Conservation (phyloP, 108 stramenopile genomes). For the Cyclotella distinguenda region DNA sequence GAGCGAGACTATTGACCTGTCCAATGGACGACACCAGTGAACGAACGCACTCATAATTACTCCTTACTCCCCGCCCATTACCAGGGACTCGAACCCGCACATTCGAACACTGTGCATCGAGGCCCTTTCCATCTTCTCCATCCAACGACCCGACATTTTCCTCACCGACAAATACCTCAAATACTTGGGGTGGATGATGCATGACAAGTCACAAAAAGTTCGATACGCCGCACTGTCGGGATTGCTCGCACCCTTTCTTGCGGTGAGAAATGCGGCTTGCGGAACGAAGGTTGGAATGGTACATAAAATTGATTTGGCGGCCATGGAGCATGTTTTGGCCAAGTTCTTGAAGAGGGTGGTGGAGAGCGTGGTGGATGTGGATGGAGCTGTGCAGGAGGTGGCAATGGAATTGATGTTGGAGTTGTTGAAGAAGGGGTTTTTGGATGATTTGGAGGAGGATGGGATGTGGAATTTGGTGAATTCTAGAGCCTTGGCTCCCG, state of each 20-base stretch:
- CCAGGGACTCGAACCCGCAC: slow-evolving; percentile 66
- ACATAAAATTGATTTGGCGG: slow-evolving; percentile 53
- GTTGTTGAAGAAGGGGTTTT: slow-evolving; percentile 63
- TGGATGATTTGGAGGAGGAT: slow-evolving; percentile 83
- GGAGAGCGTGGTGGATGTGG: slow-evolving; percentile 61
- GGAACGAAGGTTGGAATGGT: slow-evolving; percentile 28
- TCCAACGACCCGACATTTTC: slow-evolving; percentile 81
- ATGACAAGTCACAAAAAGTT: slow-evolving; percentile 67
- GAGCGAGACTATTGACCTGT: too few relatives aligned
- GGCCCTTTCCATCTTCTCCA: slow-evolving; percentile 53
- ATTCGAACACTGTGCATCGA: slow-evolving; percentile 74
- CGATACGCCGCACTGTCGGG: slow-evolving; percentile 68
- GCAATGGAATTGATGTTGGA: slow-evolving; percentile 67
- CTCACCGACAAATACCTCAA: slow-evolving; percentile 84
- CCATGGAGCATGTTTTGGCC: slow-evolving; percentile 62
- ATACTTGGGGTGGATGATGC: slow-evolving; percentile 89
- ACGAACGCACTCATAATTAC: too few relatives aligned
- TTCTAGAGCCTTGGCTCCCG: slow-evolving; percentile 57
- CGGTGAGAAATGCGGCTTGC: slow-evolving; percentile 35
- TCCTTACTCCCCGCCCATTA: slow-evolving; percentile 1
- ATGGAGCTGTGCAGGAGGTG: slow-evolving; percentile 67
- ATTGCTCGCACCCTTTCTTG: slow-evolving; percentile 61
- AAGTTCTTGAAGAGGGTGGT: slow-evolving; percentile 74
- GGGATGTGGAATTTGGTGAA: slow-evolving; percentile 77
- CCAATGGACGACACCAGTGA: too few relatives aligned